Evolutionary conservation across 2,329 filamentous ascomycete species (phyloP), one percentile per base, ranked within the genome.

Genomic region (Chrysosphaeria jannelii): DNA sequence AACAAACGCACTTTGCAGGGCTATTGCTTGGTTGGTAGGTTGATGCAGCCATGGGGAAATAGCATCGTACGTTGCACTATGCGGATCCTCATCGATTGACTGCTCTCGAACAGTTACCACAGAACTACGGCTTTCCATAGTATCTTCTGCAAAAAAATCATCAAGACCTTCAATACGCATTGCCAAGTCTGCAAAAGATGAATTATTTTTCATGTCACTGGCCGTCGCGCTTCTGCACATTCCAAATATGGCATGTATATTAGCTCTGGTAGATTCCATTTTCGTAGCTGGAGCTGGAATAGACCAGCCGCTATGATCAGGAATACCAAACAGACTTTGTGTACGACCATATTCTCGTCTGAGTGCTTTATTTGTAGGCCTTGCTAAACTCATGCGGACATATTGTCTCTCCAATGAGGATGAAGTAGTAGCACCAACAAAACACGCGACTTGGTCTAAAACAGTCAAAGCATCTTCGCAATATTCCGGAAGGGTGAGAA

Each of bases 311-410:
- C 75, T 85, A 12, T 78, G 68, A 39, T 93, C 81, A 0, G 85
- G 85, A 28, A 97, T 93, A 14, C 88, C 88, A 40, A 93, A 97
- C 16, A 97, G 47, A 36, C 78, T 91, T 40, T 90, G 72, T 0
- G 76, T 90, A 12, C 74, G 67, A 38, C 90, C 81, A 35, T 90
- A 93, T 43, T 93, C 79, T 39, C 91, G 93, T 23, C 75, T 67
- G 23, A 85, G 70, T 0, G 70, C 64, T 34, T 72, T 70, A 1
- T 78, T 85, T 3, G 78, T 76, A 1, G 72, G 67, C 8, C 74
- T 69, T 5, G 78, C 79, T 76, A 97, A 91, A 43, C 81, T 93
- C 88, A 97, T 97, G 19, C 85, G 65, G 28, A 97, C 49, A 38
- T 93, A 78, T 35, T n/a, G n/a, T n/a, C n/a, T n/a, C n/a, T n/a